phyloP scores from a whole-genome alignment of 305 asterid genomes.

The Solanum hybrid region DNA sequence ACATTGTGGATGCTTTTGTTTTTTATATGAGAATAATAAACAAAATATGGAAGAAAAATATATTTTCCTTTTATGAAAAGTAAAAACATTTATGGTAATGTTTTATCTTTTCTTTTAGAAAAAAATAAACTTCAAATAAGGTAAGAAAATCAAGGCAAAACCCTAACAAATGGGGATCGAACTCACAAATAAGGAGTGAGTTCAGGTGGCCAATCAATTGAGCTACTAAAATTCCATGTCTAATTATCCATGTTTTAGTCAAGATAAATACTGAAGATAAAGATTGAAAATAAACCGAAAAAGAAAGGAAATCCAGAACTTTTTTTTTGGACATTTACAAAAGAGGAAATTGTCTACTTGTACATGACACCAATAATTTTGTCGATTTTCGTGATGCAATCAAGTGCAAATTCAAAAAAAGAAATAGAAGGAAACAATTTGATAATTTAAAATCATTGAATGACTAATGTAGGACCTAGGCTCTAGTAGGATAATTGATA shows the following conservation, averaged over 20 bases:
- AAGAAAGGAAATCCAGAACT: background rate
- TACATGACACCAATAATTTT: background rate
- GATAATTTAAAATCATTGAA: background rate
- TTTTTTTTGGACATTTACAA: background rate
- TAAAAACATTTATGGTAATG: too few species aligned
- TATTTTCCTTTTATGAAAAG: too few species aligned
- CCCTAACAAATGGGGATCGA: too few species aligned
- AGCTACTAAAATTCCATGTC: too few species aligned
- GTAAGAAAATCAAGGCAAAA: too few species aligned
- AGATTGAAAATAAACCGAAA: background rate
- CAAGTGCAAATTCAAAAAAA: background rate
- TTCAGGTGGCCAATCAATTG: too few species aligned
- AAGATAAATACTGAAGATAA: background rate
- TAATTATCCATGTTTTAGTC: background rate
- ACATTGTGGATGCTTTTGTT: too few species aligned
- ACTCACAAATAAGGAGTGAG: background rate
- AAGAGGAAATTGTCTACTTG: background rate
- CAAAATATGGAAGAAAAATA: too few species aligned
- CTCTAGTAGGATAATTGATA: background rate
- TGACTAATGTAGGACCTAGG: background rate
- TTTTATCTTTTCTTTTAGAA: too few species aligned
- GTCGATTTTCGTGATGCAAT: background rate
- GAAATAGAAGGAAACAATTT: background rate
- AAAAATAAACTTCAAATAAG: too few species aligned
- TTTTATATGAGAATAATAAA: too few species aligned